Evolutionary conservation across 345 rosid genomes (phyloP).

Genomic region (Stellera chamaejasme): DNA sequence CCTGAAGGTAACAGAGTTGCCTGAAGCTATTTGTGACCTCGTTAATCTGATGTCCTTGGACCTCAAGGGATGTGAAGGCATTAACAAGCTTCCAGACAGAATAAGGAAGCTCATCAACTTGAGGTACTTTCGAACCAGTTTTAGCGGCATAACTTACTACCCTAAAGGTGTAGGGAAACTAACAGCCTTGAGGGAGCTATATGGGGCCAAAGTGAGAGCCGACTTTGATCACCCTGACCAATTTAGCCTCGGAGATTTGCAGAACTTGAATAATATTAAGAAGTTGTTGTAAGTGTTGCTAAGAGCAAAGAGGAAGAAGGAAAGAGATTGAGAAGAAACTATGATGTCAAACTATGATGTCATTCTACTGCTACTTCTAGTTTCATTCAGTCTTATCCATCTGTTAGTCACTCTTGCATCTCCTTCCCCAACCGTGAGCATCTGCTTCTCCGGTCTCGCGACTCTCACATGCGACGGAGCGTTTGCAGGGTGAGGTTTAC

Average conservation of each 20-base stretch:
- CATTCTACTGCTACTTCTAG: too few species aligned
- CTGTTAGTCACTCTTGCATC: too few species aligned
- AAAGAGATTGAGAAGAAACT: too few species aligned
- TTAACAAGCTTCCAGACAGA: background rate
- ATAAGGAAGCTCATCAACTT: background rate
- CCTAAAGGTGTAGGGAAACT: constrained; percentile 3
- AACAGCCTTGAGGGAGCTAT: background rate
- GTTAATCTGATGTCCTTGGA: background rate
- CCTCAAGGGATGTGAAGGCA: background rate
- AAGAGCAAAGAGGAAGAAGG: too few species aligned
- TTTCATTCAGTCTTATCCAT: too few species aligned
- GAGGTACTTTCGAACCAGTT: background rate
- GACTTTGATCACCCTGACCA: background rate
- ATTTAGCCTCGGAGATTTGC: constrained; percentile 1
- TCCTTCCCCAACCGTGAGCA: too few species aligned
- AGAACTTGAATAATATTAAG: background rate
- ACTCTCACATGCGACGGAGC: constrained; percentile 67
- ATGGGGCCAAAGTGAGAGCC: background rate
- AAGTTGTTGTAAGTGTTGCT: too few species aligned
- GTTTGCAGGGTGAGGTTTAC: constrained; percentile 84
- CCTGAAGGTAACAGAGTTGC: background rate
- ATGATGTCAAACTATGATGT: too few species aligned
- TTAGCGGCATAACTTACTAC: background rate
- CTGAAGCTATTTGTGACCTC: background rate
- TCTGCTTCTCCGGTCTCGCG: too few species aligned